Conservation (phyloP, 2,329 filamentous ascomycete genomes). For the Xylaria sp. region DNA sequence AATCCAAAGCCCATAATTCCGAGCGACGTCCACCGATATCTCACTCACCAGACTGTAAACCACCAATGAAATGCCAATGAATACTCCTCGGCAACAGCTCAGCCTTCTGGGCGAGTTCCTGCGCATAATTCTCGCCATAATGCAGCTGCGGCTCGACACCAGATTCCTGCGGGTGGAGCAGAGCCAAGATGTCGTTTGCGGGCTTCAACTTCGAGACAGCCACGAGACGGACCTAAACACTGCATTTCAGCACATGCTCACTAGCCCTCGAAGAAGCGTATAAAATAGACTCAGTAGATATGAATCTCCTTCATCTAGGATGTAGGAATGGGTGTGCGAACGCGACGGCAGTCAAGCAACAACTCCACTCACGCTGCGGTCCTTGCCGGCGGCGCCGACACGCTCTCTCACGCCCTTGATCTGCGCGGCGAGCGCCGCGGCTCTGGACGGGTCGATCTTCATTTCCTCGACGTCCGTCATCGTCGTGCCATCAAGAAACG, state of each 20-base stretch:
- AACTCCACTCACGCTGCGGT: slow-evolving; percentile 61
- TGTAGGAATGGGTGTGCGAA: neutral
- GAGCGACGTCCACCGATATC: neutral
- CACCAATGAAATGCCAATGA: slow-evolving; percentile 96
- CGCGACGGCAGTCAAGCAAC: neutral
- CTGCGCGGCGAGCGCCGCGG: slow-evolving; percentile 70
- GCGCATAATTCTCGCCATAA: slow-evolving; percentile 97
- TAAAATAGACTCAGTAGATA: neutral
- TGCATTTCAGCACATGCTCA: slow-evolving; percentile 24
- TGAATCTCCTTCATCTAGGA: neutral
- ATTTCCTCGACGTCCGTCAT: slow-evolving; percentile 64
- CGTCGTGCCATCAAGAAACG: slow-evolving; percentile 33
- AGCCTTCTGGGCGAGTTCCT: slow-evolving; percentile 89
- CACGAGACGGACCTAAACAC: slow-evolving; percentile 78
- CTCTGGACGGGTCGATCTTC: slow-evolving; percentile 70
- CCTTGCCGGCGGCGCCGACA: slow-evolving; percentile 63
- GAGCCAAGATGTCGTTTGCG: slow-evolving; percentile 85
- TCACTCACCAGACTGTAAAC: slow-evolving; percentile 76
- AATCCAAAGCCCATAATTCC: neutral
- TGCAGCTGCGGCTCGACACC: slow-evolving; percentile 69
- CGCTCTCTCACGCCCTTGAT: slow-evolving; percentile 69
- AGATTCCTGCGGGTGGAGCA: slow-evolving; percentile 69
- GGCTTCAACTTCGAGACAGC: slow-evolving; percentile 98
- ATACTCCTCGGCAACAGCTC: slow-evolving; percentile 79
- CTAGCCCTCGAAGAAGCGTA: neutral